Conservation (phyloP, 192 early-diverging fungal species). For the Coemansia sp. region DNA sequence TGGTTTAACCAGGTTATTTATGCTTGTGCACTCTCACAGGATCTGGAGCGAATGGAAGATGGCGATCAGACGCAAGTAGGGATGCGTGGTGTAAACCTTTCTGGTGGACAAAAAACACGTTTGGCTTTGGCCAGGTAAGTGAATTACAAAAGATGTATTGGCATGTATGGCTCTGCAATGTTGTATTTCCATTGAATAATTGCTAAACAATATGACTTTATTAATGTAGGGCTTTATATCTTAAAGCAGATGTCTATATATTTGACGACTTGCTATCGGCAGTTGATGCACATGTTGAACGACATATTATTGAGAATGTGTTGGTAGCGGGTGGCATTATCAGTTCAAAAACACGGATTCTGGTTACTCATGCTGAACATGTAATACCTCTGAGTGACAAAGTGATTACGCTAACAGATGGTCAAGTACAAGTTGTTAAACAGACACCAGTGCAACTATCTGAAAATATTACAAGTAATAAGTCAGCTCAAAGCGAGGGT, state of each 20-base stretch:
- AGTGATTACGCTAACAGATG: background rate
- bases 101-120: background rate
- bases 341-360: background rate
- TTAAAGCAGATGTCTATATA: background rate
- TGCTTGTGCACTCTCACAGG: background rate
- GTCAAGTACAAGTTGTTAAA: background rate
- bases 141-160: background rate
- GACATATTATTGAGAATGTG: background rate
- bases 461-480: background rate
- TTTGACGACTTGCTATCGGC: background rate
- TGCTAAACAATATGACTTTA: background rate
- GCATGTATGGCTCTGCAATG: background rate
- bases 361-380: background rate
- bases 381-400: background rate
- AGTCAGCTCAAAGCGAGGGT: background rate
- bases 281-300: background rate
- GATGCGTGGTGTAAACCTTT: background rate
- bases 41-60: background rate
- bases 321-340: background rate
- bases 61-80: background rate
- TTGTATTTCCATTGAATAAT: background rate
- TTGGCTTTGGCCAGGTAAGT: background rate
- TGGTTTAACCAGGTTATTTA: background rate
- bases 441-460: background rate
- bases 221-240: background rate